phyloP scores from a whole-genome alignment of 352 stramenopile genomes.

The Phytophthora idaei region DNA sequence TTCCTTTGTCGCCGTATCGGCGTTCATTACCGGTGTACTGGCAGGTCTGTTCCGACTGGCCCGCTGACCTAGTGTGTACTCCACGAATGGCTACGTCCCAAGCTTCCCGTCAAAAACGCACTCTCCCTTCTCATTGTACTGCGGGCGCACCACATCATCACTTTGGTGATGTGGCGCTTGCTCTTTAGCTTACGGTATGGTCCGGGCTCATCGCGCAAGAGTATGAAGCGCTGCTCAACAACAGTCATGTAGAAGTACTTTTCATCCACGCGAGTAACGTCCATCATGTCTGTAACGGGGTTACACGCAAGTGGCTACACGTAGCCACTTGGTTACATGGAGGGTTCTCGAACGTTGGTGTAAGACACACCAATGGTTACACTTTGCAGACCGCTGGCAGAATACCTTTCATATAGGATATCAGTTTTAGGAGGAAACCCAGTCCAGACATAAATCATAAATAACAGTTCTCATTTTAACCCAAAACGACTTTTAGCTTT shows the following conservation, averaged over 20 bases:
- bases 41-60: background rate
- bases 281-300: background rate
- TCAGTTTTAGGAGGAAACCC: too few species aligned
- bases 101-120: conserved; percentile 6
- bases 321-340: too few species aligned
- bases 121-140: background rate
- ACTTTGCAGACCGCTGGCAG: too few species aligned
- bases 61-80: background rate
- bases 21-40: background rate
- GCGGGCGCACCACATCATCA: background rate
- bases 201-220: background rate
- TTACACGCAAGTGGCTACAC: too few species aligned
- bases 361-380: too few species aligned
- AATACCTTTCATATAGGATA: too few species aligned
- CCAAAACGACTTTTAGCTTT: too few species aligned
- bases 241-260: conserved; percentile 11
- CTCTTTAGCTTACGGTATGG: background rate
- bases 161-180: conserved; percentile 1
- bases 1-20: background rate
- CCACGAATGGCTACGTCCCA: conserved; percentile 2
- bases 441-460: too few species aligned
- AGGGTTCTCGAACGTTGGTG: too few species aligned
- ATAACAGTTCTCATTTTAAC: too few species aligned
- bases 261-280: background rate
- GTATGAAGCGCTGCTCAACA: background rate